A percentile compares a stretch with the other conserved stretches of the same genome.
Evolutionary conservation across 2,329 filamentous ascomycete species (phyloP).

Genomic region (Amauroascus verrucosus): DNA sequence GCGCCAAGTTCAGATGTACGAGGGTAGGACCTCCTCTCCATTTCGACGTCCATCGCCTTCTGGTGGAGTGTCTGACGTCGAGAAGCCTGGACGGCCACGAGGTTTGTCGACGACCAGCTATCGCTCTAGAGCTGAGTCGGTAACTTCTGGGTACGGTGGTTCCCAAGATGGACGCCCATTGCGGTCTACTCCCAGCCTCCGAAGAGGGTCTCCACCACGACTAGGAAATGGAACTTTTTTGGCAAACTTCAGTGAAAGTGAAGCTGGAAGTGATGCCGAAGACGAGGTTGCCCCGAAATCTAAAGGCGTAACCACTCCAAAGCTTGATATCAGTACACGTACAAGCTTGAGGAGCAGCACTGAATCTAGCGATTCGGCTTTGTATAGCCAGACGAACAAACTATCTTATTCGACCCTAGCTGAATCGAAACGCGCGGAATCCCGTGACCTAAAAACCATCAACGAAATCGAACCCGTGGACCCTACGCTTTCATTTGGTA

Average conservation of each 20-base stretch:
- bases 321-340: constrained; percentile 27
- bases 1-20: constrained; percentile 69
- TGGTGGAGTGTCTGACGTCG: constrained; percentile 13
- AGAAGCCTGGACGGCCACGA: constrained; percentile 22
- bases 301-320: constrained; percentile 21
- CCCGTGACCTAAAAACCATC: constrained; percentile 33
- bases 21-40: constrained; percentile 56
- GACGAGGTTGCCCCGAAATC: constrained; percentile 22
- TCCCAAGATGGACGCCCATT: constrained; percentile 9
- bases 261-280: constrained; percentile 30
- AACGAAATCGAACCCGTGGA: constrained; percentile 26
- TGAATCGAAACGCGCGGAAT: constrained; percentile 31
- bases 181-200: neutral
- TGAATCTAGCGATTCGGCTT: constrained; percentile 19
- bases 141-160: constrained; percentile 31
- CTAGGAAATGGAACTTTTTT: constrained; percentile 27
- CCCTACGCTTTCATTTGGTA: constrained; percentile 11
- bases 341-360: constrained; percentile 29
- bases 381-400: constrained; percentile 18
- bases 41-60: constrained; percentile 20
- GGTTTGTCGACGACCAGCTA: constrained; percentile 31
- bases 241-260: constrained; percentile 29
- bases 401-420: constrained; percentile 24
- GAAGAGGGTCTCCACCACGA: constrained; percentile 24
- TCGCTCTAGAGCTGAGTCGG: constrained; percentile 30